A percentile compares a stretch with the other conserved stretches of the same genome.
phyloP scores from a whole-genome alignment of 805 yeast genomes.

The Metschnikowia lochheadii region DNA sequence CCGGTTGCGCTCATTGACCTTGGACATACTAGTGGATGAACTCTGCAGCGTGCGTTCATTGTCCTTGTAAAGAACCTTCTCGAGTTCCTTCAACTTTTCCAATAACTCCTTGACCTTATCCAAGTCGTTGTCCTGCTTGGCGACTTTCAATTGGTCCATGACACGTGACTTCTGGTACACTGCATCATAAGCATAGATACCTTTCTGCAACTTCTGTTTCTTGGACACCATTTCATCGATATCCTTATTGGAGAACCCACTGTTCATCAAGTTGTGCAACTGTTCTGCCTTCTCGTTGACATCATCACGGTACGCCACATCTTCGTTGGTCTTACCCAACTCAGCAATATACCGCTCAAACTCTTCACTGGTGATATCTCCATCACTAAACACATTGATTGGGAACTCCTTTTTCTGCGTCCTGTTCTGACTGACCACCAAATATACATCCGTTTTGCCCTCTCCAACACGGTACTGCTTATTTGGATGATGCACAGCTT shows the following conservation, averaged over 20 bases:
- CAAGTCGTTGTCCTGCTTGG: slow-evolving; percentile 53
- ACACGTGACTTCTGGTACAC: slow-evolving; percentile 71
- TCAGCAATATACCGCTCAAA: slow-evolving; percentile 64
- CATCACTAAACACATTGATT: slow-evolving; percentile 76
- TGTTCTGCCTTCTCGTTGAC: slow-evolving; percentile 62
- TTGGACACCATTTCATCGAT: slow-evolving; percentile 74
- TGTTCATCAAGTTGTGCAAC: slow-evolving; percentile 57
- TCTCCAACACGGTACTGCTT: slow-evolving; percentile 41
- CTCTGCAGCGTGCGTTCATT: slow-evolving; percentile 31
- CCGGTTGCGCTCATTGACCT: slow-evolving; percentile 81
- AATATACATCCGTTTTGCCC: slow-evolving; percentile 46
- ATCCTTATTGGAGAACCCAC: slow-evolving; percentile 65
- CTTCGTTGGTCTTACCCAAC: slow-evolving; percentile 51
- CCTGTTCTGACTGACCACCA: slow-evolving; percentile 78
- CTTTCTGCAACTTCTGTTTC: slow-evolving; percentile 52
- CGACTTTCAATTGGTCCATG: slow-evolving; percentile 71
- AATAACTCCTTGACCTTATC: slow-evolving; percentile 23
- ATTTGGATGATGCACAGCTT: slow-evolving; percentile 44
- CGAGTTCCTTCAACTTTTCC: slow-evolving; percentile 42
- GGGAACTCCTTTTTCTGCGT: slow-evolving; percentile 69
- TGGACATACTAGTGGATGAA: slow-evolving; percentile 50
- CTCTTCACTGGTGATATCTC: slow-evolving; percentile 65
- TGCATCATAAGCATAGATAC: slow-evolving; percentile 55
- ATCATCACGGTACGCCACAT: slow-evolving; percentile 60
- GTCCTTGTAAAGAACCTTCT: slow-evolving; percentile 39